A percentile compares a stretch with the other conserved stretches of the same genome.
Conservation (phyloP, 805 yeast genomes). For the Saturnispora halmiae region DNA sequence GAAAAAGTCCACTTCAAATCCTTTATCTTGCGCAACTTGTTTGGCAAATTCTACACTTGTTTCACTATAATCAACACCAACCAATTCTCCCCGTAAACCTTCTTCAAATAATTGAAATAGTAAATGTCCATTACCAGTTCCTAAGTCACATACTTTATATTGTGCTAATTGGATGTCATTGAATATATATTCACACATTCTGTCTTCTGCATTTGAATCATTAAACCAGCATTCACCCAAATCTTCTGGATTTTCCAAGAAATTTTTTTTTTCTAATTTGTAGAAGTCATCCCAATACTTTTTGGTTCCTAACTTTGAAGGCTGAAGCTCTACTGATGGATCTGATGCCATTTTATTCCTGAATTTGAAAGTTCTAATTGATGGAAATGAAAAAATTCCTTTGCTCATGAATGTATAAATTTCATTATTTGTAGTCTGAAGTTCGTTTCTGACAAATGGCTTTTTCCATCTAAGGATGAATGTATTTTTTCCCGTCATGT, state of each 20-base stretch:
- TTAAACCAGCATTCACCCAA: slow-evolving; percentile 96
- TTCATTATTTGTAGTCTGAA: too few species aligned
- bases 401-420: too few species aligned
- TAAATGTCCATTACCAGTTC: slow-evolving; percentile 95
- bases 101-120: slow-evolving; percentile 61
- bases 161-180: slow-evolving; percentile 34
- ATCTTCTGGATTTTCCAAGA: slow-evolving; percentile 64
- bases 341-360: slow-evolving; percentile 9
- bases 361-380: too few species aligned
- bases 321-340: slow-evolving; percentile 39
- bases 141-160: slow-evolving; percentile 57
- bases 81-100: slow-evolving; percentile 38
- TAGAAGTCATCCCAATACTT: slow-evolving; percentile 91
- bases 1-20: slow-evolving; percentile 38
- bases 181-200: slow-evolving; percentile 64
- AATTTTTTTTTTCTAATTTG: slow-evolving; percentile 61
- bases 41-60: slow-evolving; percentile 71
- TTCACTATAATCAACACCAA: slow-evolving; percentile 83
- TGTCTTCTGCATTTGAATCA: slow-evolving; percentile 86
- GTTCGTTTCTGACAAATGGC: too few species aligned
- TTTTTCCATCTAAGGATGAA: too few species aligned
- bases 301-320: slow-evolving; percentile 80
- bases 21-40: slow-evolving; percentile 40
- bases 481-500: too few species aligned
- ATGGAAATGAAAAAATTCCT: too few species aligned